These are phyloP conservation scores for Zygotorulaspora chibaensis DNA, from an alignment of 805 yeast genomes.

Conservation along the genomic window DNA sequence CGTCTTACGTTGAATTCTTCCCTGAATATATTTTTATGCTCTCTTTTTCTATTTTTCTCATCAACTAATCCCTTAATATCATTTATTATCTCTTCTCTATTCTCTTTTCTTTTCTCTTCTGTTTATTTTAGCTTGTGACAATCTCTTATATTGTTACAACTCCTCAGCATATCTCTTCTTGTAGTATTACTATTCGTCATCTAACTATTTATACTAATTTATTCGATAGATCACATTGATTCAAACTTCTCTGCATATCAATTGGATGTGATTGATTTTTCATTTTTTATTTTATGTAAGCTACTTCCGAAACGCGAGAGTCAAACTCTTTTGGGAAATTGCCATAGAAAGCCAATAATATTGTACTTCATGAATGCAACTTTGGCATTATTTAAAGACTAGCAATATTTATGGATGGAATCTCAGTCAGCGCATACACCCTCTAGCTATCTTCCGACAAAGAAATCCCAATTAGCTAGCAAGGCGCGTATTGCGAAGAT, in stretches of 20 bases:
- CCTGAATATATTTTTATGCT: background rate
- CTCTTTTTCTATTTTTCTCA: constrained; percentile 2
- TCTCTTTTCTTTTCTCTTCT: background rate
- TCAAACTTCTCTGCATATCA: too few species aligned
- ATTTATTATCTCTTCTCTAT: constrained; percentile 1
- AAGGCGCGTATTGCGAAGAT: constrained; percentile 25
- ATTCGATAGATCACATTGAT: too few species aligned
- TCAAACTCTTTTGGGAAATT: too few species aligned
- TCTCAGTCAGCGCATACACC: constrained; percentile 9
- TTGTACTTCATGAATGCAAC: too few species aligned
- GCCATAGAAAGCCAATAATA: too few species aligned
- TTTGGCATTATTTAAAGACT: background rate
- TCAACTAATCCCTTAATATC: constrained; percentile 4
- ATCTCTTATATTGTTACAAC: background rate
- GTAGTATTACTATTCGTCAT: background rate
- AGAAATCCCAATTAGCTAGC: constrained; percentile 18
- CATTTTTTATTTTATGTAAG: too few species aligned
- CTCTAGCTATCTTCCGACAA: constrained; percentile 17
- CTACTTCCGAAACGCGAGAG: too few species aligned
- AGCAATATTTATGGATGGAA: constrained; percentile 16
- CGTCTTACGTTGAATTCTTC: background rate
- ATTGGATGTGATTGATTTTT: too few species aligned
- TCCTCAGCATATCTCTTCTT: background rate
- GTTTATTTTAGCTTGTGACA: background rate
- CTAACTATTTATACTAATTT: background rate